Percentiles rank a stretch among this genome's conserved stretches.
phyloP scores from a whole-genome alignment of 495 filamentous ascomycete species.

The Clavariopsis aquatica region DNA sequence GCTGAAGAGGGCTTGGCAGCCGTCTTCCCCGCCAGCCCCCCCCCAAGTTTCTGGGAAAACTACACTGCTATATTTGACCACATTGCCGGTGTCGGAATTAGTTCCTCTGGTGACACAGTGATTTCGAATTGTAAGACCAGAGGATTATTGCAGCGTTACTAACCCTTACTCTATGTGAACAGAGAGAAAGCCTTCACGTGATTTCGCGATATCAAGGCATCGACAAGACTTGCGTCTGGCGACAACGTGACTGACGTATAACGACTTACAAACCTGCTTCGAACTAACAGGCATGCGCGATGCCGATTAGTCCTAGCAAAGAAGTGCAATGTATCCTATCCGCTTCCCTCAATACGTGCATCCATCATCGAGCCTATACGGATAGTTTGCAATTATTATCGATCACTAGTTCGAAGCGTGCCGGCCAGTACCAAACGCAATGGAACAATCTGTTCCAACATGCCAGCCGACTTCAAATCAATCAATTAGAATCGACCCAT shows the following conservation, averaged over 20 bases:
- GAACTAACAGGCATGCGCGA: background rate
- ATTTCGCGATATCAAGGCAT: background rate
- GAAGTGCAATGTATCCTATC: no score
- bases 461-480: background rate
- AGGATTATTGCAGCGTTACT: background rate
- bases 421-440: background rate
- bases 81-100: background rate
- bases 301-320: background rate
- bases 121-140: background rate
- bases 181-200: no score
- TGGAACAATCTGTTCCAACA: background rate
- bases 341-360: no score
- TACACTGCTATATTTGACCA: no score
- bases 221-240: background rate
- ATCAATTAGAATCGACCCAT: background rate
- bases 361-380: no score
- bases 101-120: background rate
- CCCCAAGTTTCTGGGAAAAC: no score
- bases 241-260: background rate
- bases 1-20: constrained; percentile 3
- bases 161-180: no score
- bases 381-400: background rate
- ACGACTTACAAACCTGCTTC: background rate
- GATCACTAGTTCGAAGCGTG: background rate
- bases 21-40: constrained; percentile 1